phyloP scores from a whole-genome alignment of 768 basidiomycete genomes.

The Lentinula boryana region DNA sequence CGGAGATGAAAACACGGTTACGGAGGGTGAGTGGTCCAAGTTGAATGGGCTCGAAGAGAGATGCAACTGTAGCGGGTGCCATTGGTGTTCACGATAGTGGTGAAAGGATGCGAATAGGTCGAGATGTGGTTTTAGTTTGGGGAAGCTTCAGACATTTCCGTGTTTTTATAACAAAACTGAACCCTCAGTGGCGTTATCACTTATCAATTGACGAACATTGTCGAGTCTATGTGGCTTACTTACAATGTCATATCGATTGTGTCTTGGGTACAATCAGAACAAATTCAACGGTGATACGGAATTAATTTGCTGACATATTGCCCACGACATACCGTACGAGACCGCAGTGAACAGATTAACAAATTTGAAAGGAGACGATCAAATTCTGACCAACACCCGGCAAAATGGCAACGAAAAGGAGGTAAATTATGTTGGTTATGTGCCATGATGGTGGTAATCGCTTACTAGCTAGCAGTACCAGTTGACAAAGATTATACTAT shows the following conservation, averaged over 20 bases:
- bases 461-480: not conserved
- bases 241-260: too few relatives aligned
- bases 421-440: not conserved
- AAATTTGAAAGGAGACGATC: not conserved
- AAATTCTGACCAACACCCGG: not conserved
- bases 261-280: too few relatives aligned
- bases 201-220: too few relatives aligned
- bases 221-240: too few relatives aligned
- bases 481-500: not conserved
- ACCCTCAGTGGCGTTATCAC: too few relatives aligned
- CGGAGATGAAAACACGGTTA: conserved; percentile 34
- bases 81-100: not conserved
- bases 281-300: too few relatives aligned
- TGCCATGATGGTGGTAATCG: not conserved
- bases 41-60: conserved; percentile 25
- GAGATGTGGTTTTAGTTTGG: not conserved
- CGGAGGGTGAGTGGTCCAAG: conserved; percentile 28
- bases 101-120: not conserved
- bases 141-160: not conserved
- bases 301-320: too few relatives aligned
- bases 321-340: not conserved
- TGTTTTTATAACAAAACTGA: too few relatives aligned
- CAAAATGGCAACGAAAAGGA: not conserved
- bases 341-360: not conserved
- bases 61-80: not conserved